These are phyloP conservation scores for Cystobasidium slooffiae DNA, from an alignment of 1,284 basidiomycete genomes.

Conservation along the genomic window DNA sequence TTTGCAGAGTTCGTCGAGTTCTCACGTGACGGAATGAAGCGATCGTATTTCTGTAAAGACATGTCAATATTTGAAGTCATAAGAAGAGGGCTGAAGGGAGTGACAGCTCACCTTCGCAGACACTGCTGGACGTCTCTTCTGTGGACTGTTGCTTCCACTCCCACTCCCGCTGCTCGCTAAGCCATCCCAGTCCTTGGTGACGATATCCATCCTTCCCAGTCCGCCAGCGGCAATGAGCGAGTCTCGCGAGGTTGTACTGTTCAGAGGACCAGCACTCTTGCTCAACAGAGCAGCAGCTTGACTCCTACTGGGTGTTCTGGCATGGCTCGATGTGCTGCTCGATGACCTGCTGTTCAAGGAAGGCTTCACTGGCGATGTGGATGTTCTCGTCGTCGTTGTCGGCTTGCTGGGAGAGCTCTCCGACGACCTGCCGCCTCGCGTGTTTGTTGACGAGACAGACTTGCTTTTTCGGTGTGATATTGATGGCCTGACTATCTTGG, in stretches of 20 bases:
- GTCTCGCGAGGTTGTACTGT: not conserved
- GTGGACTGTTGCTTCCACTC: conserved; percentile 34
- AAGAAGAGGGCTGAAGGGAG: not conserved
- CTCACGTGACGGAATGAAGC: conserved; percentile 46
- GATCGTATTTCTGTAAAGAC: conserved; percentile 44
- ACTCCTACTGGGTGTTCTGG: conserved; percentile 8
- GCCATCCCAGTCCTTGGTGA: conserved; percentile 30
- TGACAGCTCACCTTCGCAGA: conserved; percentile 1
- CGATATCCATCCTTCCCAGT: conserved; percentile 45
- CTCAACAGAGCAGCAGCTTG: conserved; percentile 14
- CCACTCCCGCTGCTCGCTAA: not conserved
- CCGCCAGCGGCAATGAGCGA: conserved; percentile 38
- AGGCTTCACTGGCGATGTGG: not conserved
- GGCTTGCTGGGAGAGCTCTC: not conserved
- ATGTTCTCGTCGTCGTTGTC: not conserved
- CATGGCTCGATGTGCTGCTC: conserved; percentile 9
- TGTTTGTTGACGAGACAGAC: not conserved
- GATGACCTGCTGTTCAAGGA: not conserved
- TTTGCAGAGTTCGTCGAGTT: conserved; percentile 27
- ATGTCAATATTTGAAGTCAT: not conserved
- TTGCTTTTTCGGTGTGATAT: not conserved
- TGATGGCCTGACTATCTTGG: not conserved
- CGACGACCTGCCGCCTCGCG: not conserved
- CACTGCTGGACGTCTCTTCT: conserved; percentile 33
- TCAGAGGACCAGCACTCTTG: conserved; percentile 28